Evolutionary conservation across 148 eudicot genomes (phyloP).

Genomic region (Persicaria tinctoria): DNA sequence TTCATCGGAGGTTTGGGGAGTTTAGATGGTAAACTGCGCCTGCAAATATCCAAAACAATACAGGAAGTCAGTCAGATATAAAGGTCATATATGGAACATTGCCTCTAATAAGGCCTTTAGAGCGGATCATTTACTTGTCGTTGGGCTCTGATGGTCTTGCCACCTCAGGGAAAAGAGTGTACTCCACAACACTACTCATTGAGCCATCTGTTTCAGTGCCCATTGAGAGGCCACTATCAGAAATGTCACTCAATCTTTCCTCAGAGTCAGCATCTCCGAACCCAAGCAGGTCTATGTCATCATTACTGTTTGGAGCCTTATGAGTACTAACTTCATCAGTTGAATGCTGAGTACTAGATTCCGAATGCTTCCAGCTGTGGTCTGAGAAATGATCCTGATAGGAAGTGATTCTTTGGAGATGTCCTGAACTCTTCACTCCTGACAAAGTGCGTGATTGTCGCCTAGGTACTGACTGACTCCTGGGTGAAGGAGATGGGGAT

Average conservation of each 20-base stretch:
- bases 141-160: slow-evolving; percentile 33
- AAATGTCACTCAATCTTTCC: slow-evolving; percentile 93
- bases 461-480: slow-evolving; percentile 48
- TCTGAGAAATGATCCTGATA: slow-evolving; percentile 72
- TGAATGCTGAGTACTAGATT: slow-evolving; percentile 67
- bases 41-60: slow-evolving; percentile 21
- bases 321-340: slow-evolving; percentile 48
- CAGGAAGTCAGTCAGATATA: neutral
- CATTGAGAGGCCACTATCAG: slow-evolving; percentile 94
- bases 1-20: slow-evolving; percentile 63
- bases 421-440: slow-evolving; percentile 20
- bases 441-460: slow-evolving; percentile 24
- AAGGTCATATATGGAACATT: neutral
- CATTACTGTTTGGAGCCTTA: slow-evolving; percentile 33
- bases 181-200: slow-evolving; percentile 67
- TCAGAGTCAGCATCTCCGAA: slow-evolving; percentile 73
- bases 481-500: slow-evolving; percentile 40
- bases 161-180: slow-evolving; percentile 83
- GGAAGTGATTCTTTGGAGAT: slow-evolving; percentile 34
- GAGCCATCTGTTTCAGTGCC: slow-evolving; percentile 98
- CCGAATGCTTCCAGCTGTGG: slow-evolving; percentile 66
- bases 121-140: slow-evolving; percentile 37
- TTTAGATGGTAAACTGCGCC: slow-evolving; percentile 45
- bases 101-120: neutral
- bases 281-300: slow-evolving; percentile 70